A percentile compares a stretch with the other conserved stretches of the same genome.
These are phyloP conservation scores for Cercospora sp. DNA, from an alignment of 2,329 filamentous ascomycete genomes.

Conservation along the genomic window DNA sequence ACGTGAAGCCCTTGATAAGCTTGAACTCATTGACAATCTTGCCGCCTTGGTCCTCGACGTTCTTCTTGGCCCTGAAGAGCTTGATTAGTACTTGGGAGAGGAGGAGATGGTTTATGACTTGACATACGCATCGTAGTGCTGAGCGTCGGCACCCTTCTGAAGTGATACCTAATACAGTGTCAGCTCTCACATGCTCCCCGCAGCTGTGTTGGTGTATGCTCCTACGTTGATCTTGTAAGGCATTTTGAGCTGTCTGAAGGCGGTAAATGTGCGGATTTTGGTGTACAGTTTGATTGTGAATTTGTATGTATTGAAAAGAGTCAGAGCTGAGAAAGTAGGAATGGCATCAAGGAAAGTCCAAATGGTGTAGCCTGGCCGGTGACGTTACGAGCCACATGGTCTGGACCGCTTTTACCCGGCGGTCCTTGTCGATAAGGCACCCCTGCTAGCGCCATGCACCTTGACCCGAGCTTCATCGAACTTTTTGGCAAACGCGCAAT, in stretches of 20 bases:
- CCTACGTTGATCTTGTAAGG: constrained; percentile 36
- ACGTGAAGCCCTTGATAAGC: constrained; percentile 93
- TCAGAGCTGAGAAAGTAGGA: background rate
- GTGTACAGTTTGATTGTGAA: constrained; percentile 8
- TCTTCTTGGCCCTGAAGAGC: constrained; percentile 68
- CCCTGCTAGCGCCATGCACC: constrained; percentile 2
- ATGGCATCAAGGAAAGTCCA: background rate
- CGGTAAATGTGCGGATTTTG: constrained; percentile 13
- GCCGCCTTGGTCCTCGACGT: constrained; percentile 73
- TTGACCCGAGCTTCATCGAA: constrained; percentile 7
- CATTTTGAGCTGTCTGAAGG: constrained; percentile 18
- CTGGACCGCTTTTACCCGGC: constrained; percentile 10
- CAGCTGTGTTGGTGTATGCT: background rate
- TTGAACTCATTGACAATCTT: constrained; percentile 80
- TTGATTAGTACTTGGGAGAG: constrained; percentile 4
- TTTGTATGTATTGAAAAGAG: background rate
- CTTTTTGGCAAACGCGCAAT: constrained; percentile 17
- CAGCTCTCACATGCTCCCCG: constrained; percentile 1
- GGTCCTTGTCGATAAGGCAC: background rate
- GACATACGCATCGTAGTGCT: constrained; percentile 67
- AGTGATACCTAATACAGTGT: constrained; percentile 68
- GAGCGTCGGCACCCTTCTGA: constrained; percentile 64
- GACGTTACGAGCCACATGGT: constrained; percentile 13
- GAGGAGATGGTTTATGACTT: background rate
- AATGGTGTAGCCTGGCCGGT: constrained; percentile 8